Evolutionary conservation across 768 basidiomycete genomes (phyloP).

Genomic region (Auriscalpium microsporum): DNA sequence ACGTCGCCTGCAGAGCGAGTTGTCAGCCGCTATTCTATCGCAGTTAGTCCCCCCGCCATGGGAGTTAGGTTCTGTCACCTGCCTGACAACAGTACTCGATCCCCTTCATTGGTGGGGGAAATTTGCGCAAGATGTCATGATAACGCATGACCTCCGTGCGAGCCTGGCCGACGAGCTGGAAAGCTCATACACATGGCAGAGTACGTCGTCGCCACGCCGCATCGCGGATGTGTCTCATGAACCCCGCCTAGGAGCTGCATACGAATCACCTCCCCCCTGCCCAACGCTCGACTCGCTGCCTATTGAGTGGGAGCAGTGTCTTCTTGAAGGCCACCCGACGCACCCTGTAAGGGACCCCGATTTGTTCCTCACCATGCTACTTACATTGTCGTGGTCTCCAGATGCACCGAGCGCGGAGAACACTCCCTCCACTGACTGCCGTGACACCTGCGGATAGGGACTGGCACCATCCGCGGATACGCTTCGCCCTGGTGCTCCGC

Average conservation of each 20-base stretch:
- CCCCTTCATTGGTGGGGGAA: slow-evolving; percentile 35
- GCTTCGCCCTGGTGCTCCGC: slow-evolving; percentile 36
- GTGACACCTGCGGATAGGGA: slow-evolving; percentile 20
- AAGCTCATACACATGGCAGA: slow-evolving; percentile 38
- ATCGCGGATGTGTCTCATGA: background rate
- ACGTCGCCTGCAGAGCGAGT: slow-evolving; percentile 13
- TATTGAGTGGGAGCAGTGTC: slow-evolving; percentile 51
- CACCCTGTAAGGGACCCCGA: slow-evolving; percentile 36
- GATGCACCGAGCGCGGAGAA: slow-evolving; percentile 50
- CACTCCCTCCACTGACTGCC: slow-evolving; percentile 17
- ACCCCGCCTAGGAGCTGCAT: slow-evolving; percentile 28
- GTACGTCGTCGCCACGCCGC: slow-evolving; percentile 19
- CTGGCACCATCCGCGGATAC: slow-evolving; percentile 46
- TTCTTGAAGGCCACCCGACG: slow-evolving; percentile 51
- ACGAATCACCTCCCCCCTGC: slow-evolving; percentile 32
- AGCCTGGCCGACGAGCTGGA: slow-evolving; percentile 33
- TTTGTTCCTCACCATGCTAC: background rate
- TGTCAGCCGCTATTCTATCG: slow-evolving; percentile 25
- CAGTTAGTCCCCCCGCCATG: slow-evolving; percentile 29
- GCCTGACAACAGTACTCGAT: slow-evolving; percentile 22
- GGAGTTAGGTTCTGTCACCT: slow-evolving; percentile 27
- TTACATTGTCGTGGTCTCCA: slow-evolving; percentile 14
- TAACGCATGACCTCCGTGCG: slow-evolving; percentile 25
- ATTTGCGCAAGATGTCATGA: slow-evolving; percentile 30
- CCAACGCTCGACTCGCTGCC: slow-evolving; percentile 33